A percentile compares a stretch with the other conserved stretches of the same genome.
These are phyloP conservation scores for Cladosporium cucumerinum DNA, from an alignment of 2,329 filamentous ascomycete genomes.

Conservation along the genomic window DNA sequence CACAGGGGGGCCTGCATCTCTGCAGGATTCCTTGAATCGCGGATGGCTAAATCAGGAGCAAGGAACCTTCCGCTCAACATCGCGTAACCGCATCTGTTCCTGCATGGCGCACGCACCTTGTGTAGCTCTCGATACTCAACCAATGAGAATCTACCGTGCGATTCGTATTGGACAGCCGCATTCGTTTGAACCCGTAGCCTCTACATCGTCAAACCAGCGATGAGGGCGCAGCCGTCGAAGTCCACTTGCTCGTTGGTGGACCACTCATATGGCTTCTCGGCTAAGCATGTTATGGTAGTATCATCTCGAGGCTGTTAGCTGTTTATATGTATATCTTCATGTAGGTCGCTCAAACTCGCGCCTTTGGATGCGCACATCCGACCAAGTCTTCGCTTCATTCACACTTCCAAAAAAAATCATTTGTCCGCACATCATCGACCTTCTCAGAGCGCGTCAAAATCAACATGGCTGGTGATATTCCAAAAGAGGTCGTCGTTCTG, in stretches of 20 bases:
- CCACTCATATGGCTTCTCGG: conserved; percentile 1
- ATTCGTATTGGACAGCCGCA: neutral
- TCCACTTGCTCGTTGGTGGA: conserved; percentile 10
- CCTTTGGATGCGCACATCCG: neutral
- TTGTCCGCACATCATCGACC: neutral
- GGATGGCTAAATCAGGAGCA: conserved; percentile 1
- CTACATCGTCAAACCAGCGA: neutral
- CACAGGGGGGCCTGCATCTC: neutral
- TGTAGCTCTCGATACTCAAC: conserved; percentile 3
- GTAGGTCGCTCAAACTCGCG: neutral
- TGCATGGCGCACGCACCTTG: neutral
- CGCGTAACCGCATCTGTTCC: neutral
- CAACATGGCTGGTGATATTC: neutral
- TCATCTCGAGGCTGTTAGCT: neutral
- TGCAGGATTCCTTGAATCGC: conserved; percentile 8
- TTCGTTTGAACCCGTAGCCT: neutral
- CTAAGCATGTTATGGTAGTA: neutral
- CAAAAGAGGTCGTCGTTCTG: conserved; percentile 7
- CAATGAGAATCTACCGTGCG: neutral
- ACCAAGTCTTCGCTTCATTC: neutral
- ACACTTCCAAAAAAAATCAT: neutral
- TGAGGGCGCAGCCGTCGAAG: neutral
- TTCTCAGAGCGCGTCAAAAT: neutral
- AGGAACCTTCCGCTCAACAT: neutral
- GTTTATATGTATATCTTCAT: neutral